Conservation (phyloP, 1,284 basidiomycete genomes). For the Ceratobasidium theobromae region DNA sequence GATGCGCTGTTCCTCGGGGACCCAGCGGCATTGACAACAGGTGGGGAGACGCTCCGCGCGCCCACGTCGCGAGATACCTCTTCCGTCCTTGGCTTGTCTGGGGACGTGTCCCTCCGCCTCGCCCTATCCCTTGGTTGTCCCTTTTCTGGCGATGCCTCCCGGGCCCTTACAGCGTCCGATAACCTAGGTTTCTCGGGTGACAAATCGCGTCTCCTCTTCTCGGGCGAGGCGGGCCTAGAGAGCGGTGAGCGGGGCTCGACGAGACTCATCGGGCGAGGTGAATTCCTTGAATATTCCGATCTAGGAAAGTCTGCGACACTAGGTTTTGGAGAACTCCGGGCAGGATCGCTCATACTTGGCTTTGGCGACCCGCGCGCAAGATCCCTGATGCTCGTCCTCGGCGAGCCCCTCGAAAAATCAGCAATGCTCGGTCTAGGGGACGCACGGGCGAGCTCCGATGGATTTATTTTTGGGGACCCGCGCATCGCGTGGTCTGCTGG, state of each 20-base stretch:
- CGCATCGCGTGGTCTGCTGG: background rate
- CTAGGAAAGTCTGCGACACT: slow-evolving; percentile 10
- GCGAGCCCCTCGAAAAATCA: background rate
- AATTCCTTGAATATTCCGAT: background rate
- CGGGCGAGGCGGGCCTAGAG: slow-evolving; percentile 7
- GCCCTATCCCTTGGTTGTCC: background rate
- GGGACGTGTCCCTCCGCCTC: background rate
- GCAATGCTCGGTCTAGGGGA: slow-evolving; percentile 2
- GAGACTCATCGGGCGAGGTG: background rate
- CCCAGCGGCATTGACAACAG: background rate
- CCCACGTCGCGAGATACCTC: background rate
- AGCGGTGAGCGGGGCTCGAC: background rate
- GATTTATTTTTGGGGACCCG: slow-evolving; percentile 7
- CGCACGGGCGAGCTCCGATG: background rate
- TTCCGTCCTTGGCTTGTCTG: background rate
- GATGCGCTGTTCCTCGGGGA: background rate
- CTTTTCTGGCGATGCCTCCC: background rate
- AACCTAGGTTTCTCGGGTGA: slow-evolving; percentile 4
- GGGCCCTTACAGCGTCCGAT: background rate
- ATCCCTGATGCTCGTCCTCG: too few species aligned
- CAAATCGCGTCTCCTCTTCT: background rate
- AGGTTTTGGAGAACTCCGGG: slow-evolving; percentile 8
- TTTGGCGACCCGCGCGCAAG: slow-evolving; percentile 8
- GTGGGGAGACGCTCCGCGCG: too few species aligned
- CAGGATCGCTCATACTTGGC: slow-evolving; percentile 15